A percentile compares a stretch with the other conserved stretches of the same genome.
Conservation (phyloP, 768 basidiomycete genomes). For the Mycena sanguinolenta region DNA sequence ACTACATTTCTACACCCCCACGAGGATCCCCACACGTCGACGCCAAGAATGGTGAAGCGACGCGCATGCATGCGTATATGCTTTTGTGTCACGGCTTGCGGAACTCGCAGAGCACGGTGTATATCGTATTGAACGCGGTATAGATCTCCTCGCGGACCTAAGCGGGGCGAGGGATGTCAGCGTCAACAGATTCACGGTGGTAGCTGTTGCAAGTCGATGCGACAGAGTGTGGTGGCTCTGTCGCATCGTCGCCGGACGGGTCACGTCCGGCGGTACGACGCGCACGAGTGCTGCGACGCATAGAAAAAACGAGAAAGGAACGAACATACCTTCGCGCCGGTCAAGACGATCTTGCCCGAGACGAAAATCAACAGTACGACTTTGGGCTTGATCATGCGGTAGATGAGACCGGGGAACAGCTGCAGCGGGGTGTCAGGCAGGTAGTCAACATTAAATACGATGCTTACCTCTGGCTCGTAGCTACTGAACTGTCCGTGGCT, state of each 20-base stretch:
- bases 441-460: neutral
- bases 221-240: neutral
- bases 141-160: conserved; percentile 99
- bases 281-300: conserved; percentile 35
- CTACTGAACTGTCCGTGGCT: conserved; percentile 82
- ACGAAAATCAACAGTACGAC: conserved; percentile 99
- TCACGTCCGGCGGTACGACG: conserved; percentile 42
- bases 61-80: neutral
- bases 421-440: conserved; percentile 45
- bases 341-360: conserved; percentile 98
- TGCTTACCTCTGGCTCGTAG: conserved; percentile 92
- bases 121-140: conserved; percentile 95
- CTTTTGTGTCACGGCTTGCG: conserved; percentile 31
- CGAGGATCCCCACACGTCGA: neutral
- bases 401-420: conserved; percentile 99
- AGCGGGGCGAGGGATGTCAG: conserved; percentile 45
- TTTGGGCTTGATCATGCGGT: conserved; percentile 99
- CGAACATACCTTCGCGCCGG: conserved; percentile 92
- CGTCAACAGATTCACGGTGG: conserved; percentile 32
- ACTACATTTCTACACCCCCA: conserved; percentile 56
- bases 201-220: neutral
- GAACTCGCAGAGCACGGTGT: conserved; percentile 32
- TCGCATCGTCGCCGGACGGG: conserved; percentile 40
- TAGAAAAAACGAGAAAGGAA: conserved; percentile 30
- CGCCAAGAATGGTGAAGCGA: neutral